Evolutionary conservation across 352 stramenopile genomes (phyloP), one percentile per base, ranked within the genome.

Genomic region (Phytophthora fragariae): DNA sequence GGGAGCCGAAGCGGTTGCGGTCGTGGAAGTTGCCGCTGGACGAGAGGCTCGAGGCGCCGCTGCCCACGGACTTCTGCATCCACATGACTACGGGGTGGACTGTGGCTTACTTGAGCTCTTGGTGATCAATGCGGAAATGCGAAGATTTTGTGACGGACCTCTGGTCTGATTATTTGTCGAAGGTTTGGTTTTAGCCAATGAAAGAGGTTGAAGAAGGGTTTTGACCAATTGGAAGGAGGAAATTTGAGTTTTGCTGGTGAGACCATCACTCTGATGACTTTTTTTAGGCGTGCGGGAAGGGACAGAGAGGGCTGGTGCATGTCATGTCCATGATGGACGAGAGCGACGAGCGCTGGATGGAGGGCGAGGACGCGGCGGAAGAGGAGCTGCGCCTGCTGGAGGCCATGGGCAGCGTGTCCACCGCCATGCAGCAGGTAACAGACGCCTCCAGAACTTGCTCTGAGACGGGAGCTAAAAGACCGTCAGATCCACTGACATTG

Each of bases 31-130:
- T 84, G 62, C 80, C 76, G 54, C 62, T 64, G 17, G 61, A 62
- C 39, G 76, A 71, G 67, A 82, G 71, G 50, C 77, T 81, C 35
- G 73, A 60, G 11, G 37, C 8, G 41, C 14, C 14, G 61, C 80
- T 74, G 46, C 83, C 81, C 52, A 85, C 82, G 24, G 79, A 88
- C 55, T 89, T 83, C 49, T 92, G 85, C 85, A 92, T 92, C 85
- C 85, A 92, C 75, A 81, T 81, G 19, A 4, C 24, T 49, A 21
- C 19, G 47, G 7, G 19, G 2, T 15, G 19, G 47, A 33, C 7
- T 27, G 24, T 3, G 24, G 1, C 24, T 27, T 15, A 52, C n/a
- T 24, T 52, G 44, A 44, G 37, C 10, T 44, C 37, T 44, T 17
- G 10, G 37, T 14, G 35, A 41, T 41, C 35, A 52, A 19, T 65